phyloP scores from a whole-genome alignment of 805 yeast genomes.

The Saturnispora galanensis region DNA sequence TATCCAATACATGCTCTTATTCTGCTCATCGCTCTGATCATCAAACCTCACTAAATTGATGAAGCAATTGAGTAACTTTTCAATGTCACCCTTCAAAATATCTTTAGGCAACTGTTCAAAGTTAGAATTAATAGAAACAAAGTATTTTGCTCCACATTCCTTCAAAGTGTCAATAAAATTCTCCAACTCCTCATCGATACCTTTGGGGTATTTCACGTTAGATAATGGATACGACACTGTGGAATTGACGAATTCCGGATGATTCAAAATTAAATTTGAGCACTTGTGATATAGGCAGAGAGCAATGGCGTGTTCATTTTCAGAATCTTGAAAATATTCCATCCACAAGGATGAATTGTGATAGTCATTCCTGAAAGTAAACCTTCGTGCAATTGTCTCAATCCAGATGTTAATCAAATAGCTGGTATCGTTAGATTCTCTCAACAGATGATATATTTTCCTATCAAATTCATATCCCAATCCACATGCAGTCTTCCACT shows the following conservation, averaged over 20 bases:
- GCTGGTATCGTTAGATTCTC: neutral
- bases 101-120: conserved; percentile 5
- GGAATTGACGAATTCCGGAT: conserved; percentile 42
- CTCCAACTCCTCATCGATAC: neutral
- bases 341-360: conserved; percentile 2
- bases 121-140: neutral
- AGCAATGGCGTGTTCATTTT: conserved; percentile 12
- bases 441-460: neutral
- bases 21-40: neutral
- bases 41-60: conserved; percentile 7
- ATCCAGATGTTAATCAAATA: conserved; percentile 4
- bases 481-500: neutral
- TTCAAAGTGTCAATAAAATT: neutral
- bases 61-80: conserved; percentile 10
- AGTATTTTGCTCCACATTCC: conserved; percentile 3
- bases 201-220: neutral
- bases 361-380: neutral
- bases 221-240: conserved; percentile 37
- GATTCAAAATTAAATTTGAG: conserved; percentile 26
- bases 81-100: conserved; percentile 4
- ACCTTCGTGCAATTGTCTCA: conserved; percentile 5
- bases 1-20: neutral
- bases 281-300: conserved; percentile 22
- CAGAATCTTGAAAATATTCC: neutral
- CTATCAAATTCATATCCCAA: conserved; percentile 1